These are phyloP conservation scores for Ceratobasidium sp. DNA, from an alignment of 1,284 basidiomycete species.

Conservation along the genomic window DNA sequence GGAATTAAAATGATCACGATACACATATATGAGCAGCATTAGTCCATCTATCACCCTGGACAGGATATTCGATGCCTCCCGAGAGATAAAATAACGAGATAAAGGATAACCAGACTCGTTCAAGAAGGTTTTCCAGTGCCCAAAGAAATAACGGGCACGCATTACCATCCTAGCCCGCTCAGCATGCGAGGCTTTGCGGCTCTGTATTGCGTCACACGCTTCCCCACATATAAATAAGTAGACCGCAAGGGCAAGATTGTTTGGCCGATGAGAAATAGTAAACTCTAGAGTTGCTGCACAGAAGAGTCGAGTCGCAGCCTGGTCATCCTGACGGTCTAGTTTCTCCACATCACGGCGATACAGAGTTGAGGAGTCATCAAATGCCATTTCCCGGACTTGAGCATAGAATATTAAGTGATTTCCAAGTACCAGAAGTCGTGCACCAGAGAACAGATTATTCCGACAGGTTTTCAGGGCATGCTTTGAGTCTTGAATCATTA, in stretches of 20 bases:
- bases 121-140: slow-evolving; percentile 54
- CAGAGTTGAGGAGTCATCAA: slow-evolving; percentile 47
- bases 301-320: slow-evolving; percentile 55
- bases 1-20: slow-evolving; percentile 52
- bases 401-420: slow-evolving; percentile 47
- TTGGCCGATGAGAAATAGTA: not conserved
- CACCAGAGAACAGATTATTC: slow-evolving; percentile 53
- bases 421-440: slow-evolving; percentile 50
- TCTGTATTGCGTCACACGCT: slow-evolving; percentile 56
- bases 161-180: slow-evolving; percentile 55
- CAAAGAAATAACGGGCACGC: slow-evolving; percentile 54
- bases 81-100: slow-evolving; percentile 52
- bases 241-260: slow-evolving; percentile 47
- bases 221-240: slow-evolving; percentile 57
- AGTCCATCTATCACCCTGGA: slow-evolving; percentile 52
- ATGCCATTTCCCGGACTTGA: slow-evolving; percentile 48
- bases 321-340: slow-evolving; percentile 58
- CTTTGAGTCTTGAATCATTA: slow-evolving; percentile 55
- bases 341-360: slow-evolving; percentile 56
- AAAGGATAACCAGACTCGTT: slow-evolving; percentile 47
- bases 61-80: slow-evolving; percentile 52
- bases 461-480: slow-evolving; percentile 54
- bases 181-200: slow-evolving; percentile 50
- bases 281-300: slow-evolving; percentile 51
- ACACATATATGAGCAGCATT: slow-evolving; percentile 52